A percentile compares a stretch with the other conserved stretches of the same genome.
Conservation (phyloP, 306 rosid genomes). For the Inga laurina region DNA sequence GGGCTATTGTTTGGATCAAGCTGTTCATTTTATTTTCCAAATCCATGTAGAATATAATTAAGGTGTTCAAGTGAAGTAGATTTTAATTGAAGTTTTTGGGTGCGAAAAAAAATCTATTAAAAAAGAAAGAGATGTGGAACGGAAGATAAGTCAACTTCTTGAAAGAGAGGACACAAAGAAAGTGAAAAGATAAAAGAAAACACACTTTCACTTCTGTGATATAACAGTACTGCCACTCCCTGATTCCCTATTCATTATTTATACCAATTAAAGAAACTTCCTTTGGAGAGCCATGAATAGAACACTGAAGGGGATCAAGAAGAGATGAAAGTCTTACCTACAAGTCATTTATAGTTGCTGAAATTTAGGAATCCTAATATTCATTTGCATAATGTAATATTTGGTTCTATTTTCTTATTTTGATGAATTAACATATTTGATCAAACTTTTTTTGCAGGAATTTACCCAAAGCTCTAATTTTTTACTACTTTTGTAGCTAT, state of each 20-base stretch:
- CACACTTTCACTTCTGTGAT: background rate
- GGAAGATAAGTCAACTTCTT: background rate
- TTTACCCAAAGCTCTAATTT: slow-evolving; percentile 9
- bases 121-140: background rate
- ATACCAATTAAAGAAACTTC: background rate
- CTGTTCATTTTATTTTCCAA: background rate
- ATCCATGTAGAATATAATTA: background rate
- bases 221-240: background rate
- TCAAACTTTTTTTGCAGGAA: slow-evolving; percentile 5
- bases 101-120: background rate
- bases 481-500: slow-evolving; percentile 2
- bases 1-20: background rate
- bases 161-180: background rate
- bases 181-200: background rate
- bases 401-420: background rate
- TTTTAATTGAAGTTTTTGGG: background rate
- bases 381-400: background rate
- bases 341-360: background rate
- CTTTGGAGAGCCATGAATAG: background rate
- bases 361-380: background rate
- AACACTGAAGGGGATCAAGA: background rate
- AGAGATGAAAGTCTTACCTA: background rate
- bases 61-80: background rate
- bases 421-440: background rate
- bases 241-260: background rate